Evolutionary conservation across 2,329 filamentous ascomycete genomes (phyloP), one percentile per base, ranked within the genome.

Genomic region (Triangularia setosa): DNA sequence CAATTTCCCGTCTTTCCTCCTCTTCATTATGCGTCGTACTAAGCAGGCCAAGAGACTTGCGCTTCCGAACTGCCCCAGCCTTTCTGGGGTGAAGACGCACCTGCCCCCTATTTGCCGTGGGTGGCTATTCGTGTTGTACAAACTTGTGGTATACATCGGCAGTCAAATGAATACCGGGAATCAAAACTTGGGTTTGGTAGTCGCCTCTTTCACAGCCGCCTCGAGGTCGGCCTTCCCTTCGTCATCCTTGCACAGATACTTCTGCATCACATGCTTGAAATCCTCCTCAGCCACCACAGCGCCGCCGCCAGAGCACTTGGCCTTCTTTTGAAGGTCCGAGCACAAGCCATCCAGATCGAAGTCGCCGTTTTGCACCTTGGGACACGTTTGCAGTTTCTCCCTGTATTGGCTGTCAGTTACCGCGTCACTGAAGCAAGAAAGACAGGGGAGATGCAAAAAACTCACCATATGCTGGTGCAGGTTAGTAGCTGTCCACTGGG

Each of bases 301-400:
- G 16, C 95, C 94, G 18, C 84, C 90, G 70, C 96, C 91, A 0
- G 93, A 96, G 77, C 95, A 99, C 74, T 94, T 95, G 64, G 95
- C 95, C 80, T 99, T 99, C 75, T 93, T 91, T 69, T 94, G 91
- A 14, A 99, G 86, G 75, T 99, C 93, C 4, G 90, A 90, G 79
- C 95, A 99, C 24, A 99, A 84, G 33, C 90, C 88, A 74, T 99
- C 95, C 58, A 99, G 90, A 70, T 99, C 95, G 69, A 98, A 92
- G 71, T 96, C 93, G 71, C 93, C 93, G 64, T 87, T 91, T 74
- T 93, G 90, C 71, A 96, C 95, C 75, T 90, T 93, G 65, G 92
- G 89, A 76, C 93, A 96, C 35, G 85, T 87, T 79, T 96, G 92
- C 23, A 97, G 79, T 78, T 92, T 92, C 77, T 97, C 93, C 95